Base-by-base conservation (phyloP, 2,329 filamentous ascomycete genomes). In the Nothopassalora personata region DNA sequence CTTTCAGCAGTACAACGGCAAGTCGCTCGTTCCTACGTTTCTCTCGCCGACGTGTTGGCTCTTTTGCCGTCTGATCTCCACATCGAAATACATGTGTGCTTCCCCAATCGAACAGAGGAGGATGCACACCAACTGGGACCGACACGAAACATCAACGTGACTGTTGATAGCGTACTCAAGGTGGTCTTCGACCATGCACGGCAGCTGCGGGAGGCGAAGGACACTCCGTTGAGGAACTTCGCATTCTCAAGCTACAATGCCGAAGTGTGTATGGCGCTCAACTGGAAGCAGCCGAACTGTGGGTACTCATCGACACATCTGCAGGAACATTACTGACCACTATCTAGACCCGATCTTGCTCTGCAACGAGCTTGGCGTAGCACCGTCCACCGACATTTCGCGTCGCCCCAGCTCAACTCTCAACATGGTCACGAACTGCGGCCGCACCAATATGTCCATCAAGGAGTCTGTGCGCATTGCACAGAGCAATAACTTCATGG, bases 201-300 rank as follows among this genome's bases (percentile, higher is more conserved):
- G 48, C 67, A 83, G 68, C 63, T 90, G 74, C 80, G 86, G 59
- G 81, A 86, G 60, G 77, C 79, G 62, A 86, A 84, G 1, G 86
- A 90, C 8, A 86, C 90, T 56, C 84, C 86, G 15, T 86, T 94
- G 66, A 83, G 92, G 45, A 96, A 90, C 11, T 87, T 99, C 54
- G 90, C 97, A 10, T 97, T 99, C 73, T 95, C 90, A 68, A 96
- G 91, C 23, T 96, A 93, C 75, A 97, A 96, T 71, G 81, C 90
- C 11, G 88, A 87, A 64, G 84, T 97, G 19, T 99, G 94, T 76
- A 95, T 90, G 15, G 92, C 93, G 5, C 77, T 99, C 68, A 99
- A 99, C 75, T 99, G 94, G 94, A 99, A 99, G 75, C 94, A 99
- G 74, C 94, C 94, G 2, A 99, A 97, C 72, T 99, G 85, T 87